These are phyloP conservation scores for Boletus insuetus DNA, from an alignment of 768 basidiomycete genomes.

Conservation along the genomic window DNA sequence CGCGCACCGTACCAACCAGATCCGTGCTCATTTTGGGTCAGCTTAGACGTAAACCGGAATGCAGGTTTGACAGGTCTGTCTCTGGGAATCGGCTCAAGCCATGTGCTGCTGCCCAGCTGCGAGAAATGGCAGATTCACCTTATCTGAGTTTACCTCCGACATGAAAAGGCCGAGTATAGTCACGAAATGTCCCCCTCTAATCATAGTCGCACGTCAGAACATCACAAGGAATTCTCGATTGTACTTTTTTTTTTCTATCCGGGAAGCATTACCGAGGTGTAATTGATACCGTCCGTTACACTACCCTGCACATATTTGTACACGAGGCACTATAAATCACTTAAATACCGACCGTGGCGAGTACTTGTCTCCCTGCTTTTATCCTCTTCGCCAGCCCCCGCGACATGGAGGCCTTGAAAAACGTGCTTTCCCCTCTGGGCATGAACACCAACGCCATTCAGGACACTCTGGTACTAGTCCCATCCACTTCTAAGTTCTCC, in stretches of 20 bases:
- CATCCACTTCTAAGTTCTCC: neutral
- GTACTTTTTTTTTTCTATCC: slow-evolving; percentile 18
- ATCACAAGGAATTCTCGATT: slow-evolving; percentile 17
- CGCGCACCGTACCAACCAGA: neutral
- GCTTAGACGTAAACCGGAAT: slow-evolving; percentile 17
- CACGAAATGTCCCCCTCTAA: slow-evolving; percentile 10
- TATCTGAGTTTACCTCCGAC: slow-evolving; percentile 17
- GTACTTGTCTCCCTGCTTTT: slow-evolving; percentile 28
- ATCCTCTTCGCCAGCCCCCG: slow-evolving; percentile 33
- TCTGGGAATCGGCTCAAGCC: neutral
- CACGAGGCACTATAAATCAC: slow-evolving; percentile 35
- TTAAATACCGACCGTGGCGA: slow-evolving; percentile 39
- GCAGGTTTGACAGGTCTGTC: neutral
- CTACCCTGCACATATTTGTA: slow-evolving; percentile 30
- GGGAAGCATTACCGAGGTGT: slow-evolving; percentile 30
- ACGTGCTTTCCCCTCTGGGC: slow-evolving; percentile 66
- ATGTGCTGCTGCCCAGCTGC: neutral
- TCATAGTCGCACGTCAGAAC: slow-evolving; percentile 19
- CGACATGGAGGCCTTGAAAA: slow-evolving; percentile 69
- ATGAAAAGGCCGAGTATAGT: slow-evolving; percentile 18
- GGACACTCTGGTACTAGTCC: slow-evolving; percentile 64
- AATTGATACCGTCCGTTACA: slow-evolving; percentile 27
- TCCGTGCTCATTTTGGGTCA: neutral
- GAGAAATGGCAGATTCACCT: slow-evolving; percentile 7
- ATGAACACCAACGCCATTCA: slow-evolving; percentile 69